These are phyloP conservation scores for Amanita jacksonii DNA, from an alignment of 768 basidiomycete species.

Conservation along the genomic window DNA sequence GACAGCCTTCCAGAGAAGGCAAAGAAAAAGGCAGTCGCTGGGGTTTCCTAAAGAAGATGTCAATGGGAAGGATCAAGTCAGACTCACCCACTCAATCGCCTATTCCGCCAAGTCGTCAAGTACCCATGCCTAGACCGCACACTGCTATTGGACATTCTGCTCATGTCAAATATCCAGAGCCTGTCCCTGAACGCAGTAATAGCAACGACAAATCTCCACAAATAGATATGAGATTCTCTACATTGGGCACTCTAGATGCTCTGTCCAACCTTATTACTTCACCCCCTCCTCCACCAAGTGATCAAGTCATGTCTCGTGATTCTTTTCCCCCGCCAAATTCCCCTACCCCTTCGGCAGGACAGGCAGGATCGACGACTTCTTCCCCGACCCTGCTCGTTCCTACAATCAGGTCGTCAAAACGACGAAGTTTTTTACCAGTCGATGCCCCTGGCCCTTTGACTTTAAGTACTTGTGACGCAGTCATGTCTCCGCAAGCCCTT, in stretches of 20 bases:
- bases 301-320: constrained; percentile 19
- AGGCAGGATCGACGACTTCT: background rate
- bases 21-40: constrained; percentile 71
- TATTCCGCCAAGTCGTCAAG: constrained; percentile 24
- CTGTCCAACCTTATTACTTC: constrained; percentile 28
- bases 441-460: constrained; percentile 48
- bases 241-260: constrained; percentile 51
- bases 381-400: constrained; percentile 32
- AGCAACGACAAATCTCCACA: constrained; percentile 41
- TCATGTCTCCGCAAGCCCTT: constrained; percentile 40
- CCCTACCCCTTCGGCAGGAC: constrained; percentile 9
- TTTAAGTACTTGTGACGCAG: constrained; percentile 37
- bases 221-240: constrained; percentile 65
- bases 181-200: constrained; percentile 25
- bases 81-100: constrained; percentile 43
- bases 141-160: constrained; percentile 20
- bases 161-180: constrained; percentile 16
- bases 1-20: constrained; percentile 23
- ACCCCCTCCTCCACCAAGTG: constrained; percentile 16
- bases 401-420: constrained; percentile 47
- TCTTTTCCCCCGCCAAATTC: constrained; percentile 18
- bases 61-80: constrained; percentile 84
- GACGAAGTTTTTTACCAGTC: constrained; percentile 85
- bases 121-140: constrained; percentile 20
- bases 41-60: constrained; percentile 99